Evolutionary conservation across 2,329 filamentous ascomycete species (phyloP), one percentile per base, ranked within the genome.

Genomic region (Curvularia verruculosa): DNA sequence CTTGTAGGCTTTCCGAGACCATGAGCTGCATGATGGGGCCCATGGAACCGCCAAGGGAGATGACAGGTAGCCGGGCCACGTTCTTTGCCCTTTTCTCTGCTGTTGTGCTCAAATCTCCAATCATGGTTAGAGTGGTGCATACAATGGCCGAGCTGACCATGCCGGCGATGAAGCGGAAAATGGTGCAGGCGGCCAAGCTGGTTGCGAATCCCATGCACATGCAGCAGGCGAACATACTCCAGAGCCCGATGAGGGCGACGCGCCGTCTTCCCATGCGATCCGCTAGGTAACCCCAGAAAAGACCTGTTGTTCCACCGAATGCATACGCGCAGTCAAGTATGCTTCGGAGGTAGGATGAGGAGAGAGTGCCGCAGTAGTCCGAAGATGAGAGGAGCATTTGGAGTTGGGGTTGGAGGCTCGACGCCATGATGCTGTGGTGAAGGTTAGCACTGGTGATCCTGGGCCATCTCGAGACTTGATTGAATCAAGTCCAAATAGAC

Each of bases 251-350:
- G 47, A 82, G 61, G 5, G 79, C 77, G n/a, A 80, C 73, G n/a
- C 73, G 75, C 43, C 77, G 73, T 7, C 80, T 73, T 28, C 80
- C 80, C 59, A 77, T 66, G 31, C 75, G 74, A 60, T 82, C 80
- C 5, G 79, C 69, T 19, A 79, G 69, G 51, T 76, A 77, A 23
- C 80, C 80, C 79, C 79, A 81, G 49, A 79, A 73, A 13, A 80
- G 68, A 37, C 80, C 80, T 40, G 71, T 75, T 29, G 78, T 76
- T 40, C 77, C 77, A 23, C 80, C 80, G 52, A 81, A 78, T 19
- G 78, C 79, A 62, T 81, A 82, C 21, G 79, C 78, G 68, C 79
- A 80, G 53, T 81, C 78, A 43, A 82, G 73, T n/a, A 81, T 76
- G 51, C 79, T 80, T 50, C 77, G 76, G 45, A 81, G 71, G 52